Evolutionary conservation across 345 rosid genomes (phyloP).

Genomic region (Mercurialis annua): DNA sequence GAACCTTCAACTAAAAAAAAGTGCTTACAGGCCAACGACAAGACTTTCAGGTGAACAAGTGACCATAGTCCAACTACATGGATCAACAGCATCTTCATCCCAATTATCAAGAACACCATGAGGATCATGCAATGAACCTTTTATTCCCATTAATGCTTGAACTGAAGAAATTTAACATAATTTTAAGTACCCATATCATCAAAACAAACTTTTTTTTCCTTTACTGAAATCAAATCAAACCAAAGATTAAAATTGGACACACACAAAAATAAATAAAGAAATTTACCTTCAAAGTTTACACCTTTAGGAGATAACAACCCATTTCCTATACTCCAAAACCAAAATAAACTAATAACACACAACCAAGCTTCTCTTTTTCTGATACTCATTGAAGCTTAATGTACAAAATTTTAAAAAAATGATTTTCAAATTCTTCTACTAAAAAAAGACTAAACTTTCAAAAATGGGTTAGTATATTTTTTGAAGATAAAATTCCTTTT

Average conservation of each 20-base stretch:
- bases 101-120: conserved; percentile 87
- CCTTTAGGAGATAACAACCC: conserved; percentile 83
- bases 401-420: conserved; percentile 28
- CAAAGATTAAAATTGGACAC: conserved; percentile 10
- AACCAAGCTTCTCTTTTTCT: conserved; percentile 26
- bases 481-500: conserved; percentile 31
- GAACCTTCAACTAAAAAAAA: conserved; percentile 4
- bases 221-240: conserved; percentile 3
- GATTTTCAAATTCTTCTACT: conserved; percentile 17
- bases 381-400: conserved; percentile 33
- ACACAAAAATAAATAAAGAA: conserved; percentile 1
- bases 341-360: conserved; percentile 37
- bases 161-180: conserved; percentile 41
- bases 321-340: conserved; percentile 41
- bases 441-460: conserved; percentile 22
- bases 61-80: conserved; percentile 96
- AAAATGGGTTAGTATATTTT: conserved; percentile 25
- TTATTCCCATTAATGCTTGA: conserved; percentile 84
- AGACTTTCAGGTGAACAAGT: conserved; percentile 74
- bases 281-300: conserved; percentile 80
- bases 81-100: conserved; percentile 94
- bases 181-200: not conserved
- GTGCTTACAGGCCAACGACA: conserved; percentile 78
- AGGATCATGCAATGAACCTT: conserved; percentile 70
- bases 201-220: no score